These are phyloP conservation scores for Phytophthora fragariaefolia DNA, from an alignment of 352 stramenopile genomes.

Conservation along the genomic window DNA sequence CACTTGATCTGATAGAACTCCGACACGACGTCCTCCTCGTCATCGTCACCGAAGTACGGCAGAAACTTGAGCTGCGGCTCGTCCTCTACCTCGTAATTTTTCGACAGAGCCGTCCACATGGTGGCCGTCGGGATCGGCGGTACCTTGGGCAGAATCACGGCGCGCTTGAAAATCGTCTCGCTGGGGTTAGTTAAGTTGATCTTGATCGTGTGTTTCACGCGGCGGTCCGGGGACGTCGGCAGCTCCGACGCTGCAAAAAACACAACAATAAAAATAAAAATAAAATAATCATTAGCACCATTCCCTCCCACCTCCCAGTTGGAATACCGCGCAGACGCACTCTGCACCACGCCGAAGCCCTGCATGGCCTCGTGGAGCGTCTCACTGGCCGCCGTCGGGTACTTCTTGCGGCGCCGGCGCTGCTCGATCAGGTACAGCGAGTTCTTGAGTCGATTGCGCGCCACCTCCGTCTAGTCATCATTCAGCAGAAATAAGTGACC, in stretches of 20 bases:
- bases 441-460: slow-evolving; percentile 62
- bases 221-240: slow-evolving; percentile 24
- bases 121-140: slow-evolving; percentile 57
- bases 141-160: slow-evolving; percentile 60
- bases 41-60: slow-evolving; percentile 83
- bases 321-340: slow-evolving; percentile 38
- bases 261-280: slow-evolving; percentile 9
- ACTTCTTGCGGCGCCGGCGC: slow-evolving; percentile 31
- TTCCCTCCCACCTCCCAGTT: background rate
- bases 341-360: slow-evolving; percentile 50
- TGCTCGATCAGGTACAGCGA: slow-evolving; percentile 40
- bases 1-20: slow-evolving; percentile 89
- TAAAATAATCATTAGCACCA: background rate
- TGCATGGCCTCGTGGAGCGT: slow-evolving; percentile 49
- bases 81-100: slow-evolving; percentile 89
- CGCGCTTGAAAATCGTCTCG: slow-evolving; percentile 37
- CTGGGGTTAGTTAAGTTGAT: slow-evolving; percentile 35
- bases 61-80: slow-evolving; percentile 78
- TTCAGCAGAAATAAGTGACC: background rate
- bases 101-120: slow-evolving; percentile 85
- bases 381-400: slow-evolving; percentile 33
- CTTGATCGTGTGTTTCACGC: slow-evolving; percentile 32
- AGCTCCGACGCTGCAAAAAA: slow-evolving; percentile 54
- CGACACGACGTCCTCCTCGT: slow-evolving; percentile 83
- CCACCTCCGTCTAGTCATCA: slow-evolving; percentile 52